phyloP scores from a whole-genome alignment of 2,329 filamentous ascomycete genomes.

The Apiospora marii region DNA sequence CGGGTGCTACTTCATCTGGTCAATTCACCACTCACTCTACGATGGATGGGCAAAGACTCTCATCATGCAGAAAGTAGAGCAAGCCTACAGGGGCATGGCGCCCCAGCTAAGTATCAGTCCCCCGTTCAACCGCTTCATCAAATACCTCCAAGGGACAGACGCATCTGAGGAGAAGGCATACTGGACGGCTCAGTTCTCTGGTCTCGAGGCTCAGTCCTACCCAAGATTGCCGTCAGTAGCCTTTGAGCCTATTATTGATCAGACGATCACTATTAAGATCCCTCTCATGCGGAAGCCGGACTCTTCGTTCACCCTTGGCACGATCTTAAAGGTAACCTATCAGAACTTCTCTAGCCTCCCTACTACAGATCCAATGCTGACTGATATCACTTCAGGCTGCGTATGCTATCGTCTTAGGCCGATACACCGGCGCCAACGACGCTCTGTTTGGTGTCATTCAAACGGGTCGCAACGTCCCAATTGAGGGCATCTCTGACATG shows the following conservation, averaged over 20 bases:
- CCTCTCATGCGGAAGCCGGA: slow-evolving; percentile 18
- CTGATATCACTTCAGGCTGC: slow-evolving; percentile 44
- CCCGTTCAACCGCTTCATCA: slow-evolving; percentile 20
- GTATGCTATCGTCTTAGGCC: slow-evolving; percentile 48
- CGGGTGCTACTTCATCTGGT: slow-evolving; percentile 40
- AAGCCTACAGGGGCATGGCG: slow-evolving; percentile 27
- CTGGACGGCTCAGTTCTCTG: slow-evolving; percentile 14
- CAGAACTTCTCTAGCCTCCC: neutral
- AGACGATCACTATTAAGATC: slow-evolving; percentile 20
- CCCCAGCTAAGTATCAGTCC: slow-evolving; percentile 11
- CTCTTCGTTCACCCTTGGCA: slow-evolving; percentile 23
- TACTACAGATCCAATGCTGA: neutral
- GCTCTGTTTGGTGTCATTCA: slow-evolving; percentile 50
- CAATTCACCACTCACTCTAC: slow-evolving; percentile 43
- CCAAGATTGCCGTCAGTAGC: slow-evolving; percentile 1
- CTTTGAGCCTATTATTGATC: neutral
- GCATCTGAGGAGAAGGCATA: neutral
- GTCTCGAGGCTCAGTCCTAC: slow-evolving; percentile 1
- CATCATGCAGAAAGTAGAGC: slow-evolving; percentile 30
- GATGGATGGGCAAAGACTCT: slow-evolving; percentile 41
- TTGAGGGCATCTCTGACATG: slow-evolving; percentile 30
- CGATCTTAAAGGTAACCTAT: neutral
- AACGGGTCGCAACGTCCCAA: slow-evolving; percentile 43
- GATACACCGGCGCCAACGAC: slow-evolving; percentile 47
- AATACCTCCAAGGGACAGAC: neutral